Conservation (phyloP, 345 rosid genomes). For the Eucalyptus urophylla region DNA sequence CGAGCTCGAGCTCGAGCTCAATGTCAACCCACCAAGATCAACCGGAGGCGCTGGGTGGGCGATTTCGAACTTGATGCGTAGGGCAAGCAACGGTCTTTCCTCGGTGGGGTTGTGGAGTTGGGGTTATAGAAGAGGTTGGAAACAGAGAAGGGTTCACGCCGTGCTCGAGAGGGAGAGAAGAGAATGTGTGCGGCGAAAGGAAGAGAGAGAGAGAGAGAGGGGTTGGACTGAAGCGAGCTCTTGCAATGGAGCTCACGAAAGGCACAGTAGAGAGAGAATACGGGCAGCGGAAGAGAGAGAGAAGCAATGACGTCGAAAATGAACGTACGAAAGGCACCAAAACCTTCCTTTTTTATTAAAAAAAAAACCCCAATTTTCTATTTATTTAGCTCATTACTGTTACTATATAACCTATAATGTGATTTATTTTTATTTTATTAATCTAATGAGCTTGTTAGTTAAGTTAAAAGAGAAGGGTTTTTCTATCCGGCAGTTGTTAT, state of each 20-base stretch:
- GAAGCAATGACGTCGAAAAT: neutral
- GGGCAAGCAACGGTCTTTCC: neutral
- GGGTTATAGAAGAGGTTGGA: neutral
- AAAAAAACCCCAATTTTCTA: neutral
- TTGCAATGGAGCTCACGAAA: neutral
- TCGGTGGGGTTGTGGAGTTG: neutral
- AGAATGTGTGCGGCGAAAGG: neutral
- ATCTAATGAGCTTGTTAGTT: neutral
- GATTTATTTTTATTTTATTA: neutral
- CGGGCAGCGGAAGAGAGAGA: neutral
- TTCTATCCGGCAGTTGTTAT: neutral
- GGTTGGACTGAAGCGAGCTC: neutral
- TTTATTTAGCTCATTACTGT: neutral
- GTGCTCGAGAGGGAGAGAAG: neutral
- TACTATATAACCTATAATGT: neutral
- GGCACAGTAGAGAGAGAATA: neutral
- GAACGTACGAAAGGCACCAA: neutral
- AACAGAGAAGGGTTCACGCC: neutral
- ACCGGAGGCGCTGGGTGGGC: neutral
- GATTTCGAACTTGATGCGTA: neutral
- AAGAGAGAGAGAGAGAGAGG: neutral
- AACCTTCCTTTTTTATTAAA: neutral
- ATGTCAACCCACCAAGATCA: neutral
- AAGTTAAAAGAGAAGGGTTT: neutral
- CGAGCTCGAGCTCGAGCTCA: neutral